Base-by-base conservation (phyloP, 495 filamentous ascomycete species). In the Lasiosphaeris hirsuta region DNA sequence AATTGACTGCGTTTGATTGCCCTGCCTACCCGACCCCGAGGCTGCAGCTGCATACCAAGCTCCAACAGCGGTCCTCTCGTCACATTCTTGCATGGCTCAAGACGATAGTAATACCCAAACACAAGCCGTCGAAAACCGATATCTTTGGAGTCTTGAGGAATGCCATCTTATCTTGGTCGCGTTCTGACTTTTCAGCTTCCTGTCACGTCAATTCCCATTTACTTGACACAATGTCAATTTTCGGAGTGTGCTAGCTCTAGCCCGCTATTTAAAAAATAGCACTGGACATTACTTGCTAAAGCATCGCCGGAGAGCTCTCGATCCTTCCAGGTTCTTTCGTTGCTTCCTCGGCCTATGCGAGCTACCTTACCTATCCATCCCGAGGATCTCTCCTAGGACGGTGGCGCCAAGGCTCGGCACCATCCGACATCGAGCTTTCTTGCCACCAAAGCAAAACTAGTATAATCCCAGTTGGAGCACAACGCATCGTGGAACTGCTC, bases 381-480 rank as follows among this genome's bases (percentile, higher is more conserved):
- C 33, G 46, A 49, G n/a, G 46, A 49, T 14, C 19, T 34, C 46
- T 49, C 19, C 18, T 1, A n/a, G n/a, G 8, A 10, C n/a, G 23
- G 30, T 33, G 15, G 10, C 33, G 46, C 33, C 46, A 15, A 49
- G 46, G 46, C 46, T 49, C 46, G 46, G 46, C 46, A 33, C 36
- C 46, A 36, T 37, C 46, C 46, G 46, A 49, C 19, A 33, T 13
- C 17, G 18, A 49, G 14, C 46, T 49, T 49, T 49, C 23, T 49
- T 33, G 46, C 46, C 46, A 49, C 46, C 36, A 18, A 23, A 47
- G 15, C 33, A 35, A 49, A 49, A 45, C 43, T 45, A 11, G 43
- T 41, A 11, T 48, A 11, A 23, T 59, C 57, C 52, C 52, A 23
- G 50, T 19, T 30, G 35, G n/a, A 50, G 10, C 18, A 50, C 47